Evolutionary conservation across 108 stramenopile species (phyloP).

Genomic region (Stephanodiscus minutulus): DNA sequence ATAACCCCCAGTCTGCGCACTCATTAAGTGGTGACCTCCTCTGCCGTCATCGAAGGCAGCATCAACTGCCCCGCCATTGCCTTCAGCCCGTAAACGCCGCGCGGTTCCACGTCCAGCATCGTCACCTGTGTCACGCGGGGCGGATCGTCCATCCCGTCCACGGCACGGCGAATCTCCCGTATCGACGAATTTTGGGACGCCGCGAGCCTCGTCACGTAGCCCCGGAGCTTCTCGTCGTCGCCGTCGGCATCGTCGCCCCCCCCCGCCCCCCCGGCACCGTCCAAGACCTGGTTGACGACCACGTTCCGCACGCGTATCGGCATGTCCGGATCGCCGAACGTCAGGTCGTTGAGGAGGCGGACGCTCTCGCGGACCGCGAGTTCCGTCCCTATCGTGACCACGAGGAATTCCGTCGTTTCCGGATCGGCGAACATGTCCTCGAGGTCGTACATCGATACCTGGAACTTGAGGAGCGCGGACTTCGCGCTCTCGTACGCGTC

Average conservation of each 20-base stretch:
- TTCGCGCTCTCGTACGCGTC: no score
- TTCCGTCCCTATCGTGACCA: slow-evolving; percentile 89
- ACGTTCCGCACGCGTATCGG: slow-evolving; percentile 85
- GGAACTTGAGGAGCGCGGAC: slow-evolving; percentile 75
- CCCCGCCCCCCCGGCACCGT: no score
- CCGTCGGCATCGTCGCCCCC: no score
- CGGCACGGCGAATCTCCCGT: slow-evolving; percentile 15
- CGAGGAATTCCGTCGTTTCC: slow-evolving; percentile 86
- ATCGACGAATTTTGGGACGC: slow-evolving; percentile 43
- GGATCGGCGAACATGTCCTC: slow-evolving; percentile 88
- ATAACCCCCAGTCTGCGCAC: no score
- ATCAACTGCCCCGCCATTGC: slow-evolving; percentile 62
- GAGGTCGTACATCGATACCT: slow-evolving; percentile 88
- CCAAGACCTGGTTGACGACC: slow-evolving; percentile 87
- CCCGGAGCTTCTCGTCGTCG: no score
- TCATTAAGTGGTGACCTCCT: no score
- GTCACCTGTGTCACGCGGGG: slow-evolving; percentile 65
- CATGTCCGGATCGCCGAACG: slow-evolving; percentile 87
- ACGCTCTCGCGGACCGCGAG: slow-evolving; percentile 87
- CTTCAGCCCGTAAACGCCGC: slow-evolving; percentile 87
- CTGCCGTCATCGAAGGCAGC: no score
- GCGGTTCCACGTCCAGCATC: slow-evolving; percentile 82
- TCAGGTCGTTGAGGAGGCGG: slow-evolving; percentile 83
- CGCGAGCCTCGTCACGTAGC: no score
- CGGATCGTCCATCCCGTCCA: slow-evolving; percentile 46